phyloP scores from a whole-genome alignment of 768 basidiomycete species.

The Rhizopogon vinicolor region DNA sequence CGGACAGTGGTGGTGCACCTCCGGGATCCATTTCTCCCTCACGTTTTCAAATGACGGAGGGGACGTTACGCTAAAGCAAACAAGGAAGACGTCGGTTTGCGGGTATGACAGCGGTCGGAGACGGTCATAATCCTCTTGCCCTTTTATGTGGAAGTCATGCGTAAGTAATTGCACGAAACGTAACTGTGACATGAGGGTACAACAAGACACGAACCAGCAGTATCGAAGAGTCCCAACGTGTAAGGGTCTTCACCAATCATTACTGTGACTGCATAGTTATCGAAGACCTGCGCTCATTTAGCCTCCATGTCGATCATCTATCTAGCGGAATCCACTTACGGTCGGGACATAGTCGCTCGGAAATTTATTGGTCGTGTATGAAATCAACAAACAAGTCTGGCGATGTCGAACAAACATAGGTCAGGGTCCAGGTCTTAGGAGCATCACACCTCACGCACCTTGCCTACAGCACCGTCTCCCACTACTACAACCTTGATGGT shows the following conservation, averaged over 20 bases:
- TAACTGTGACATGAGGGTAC: neutral
- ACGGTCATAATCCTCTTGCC: conserved; percentile 99
- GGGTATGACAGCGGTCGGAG: conserved; percentile 99
- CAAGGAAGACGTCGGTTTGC: conserved; percentile 98
- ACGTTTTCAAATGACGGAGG: conserved; percentile 99
- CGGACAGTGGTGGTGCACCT: conserved; percentile 99
- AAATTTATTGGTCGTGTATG: conserved; percentile 97
- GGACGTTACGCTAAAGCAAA: conserved; percentile 98
- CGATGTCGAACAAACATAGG: neutral
- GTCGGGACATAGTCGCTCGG: conserved; percentile 99
- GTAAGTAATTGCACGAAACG: conserved; percentile 9
- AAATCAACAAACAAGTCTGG: conserved; percentile 94
- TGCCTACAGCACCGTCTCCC: conserved; percentile 97
- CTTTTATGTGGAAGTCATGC: conserved; percentile 33
- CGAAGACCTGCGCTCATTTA: conserved; percentile 62
- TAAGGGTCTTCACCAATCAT: conserved; percentile 99
- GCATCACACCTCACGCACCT: conserved; percentile 51
- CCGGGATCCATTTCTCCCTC: conserved; percentile 99
- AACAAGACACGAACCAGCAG: conserved; percentile 71
- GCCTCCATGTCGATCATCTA: conserved; percentile 2
- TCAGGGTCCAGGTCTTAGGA: neutral
- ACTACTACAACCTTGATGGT: conserved; percentile 98
- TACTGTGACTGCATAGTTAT: conserved; percentile 99
- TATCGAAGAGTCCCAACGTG: conserved; percentile 97
- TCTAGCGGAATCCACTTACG: conserved; percentile 44